These are phyloP conservation scores for Dendrobium nobile DNA, from an alignment of 106 monocot species.

Conservation along the genomic window DNA sequence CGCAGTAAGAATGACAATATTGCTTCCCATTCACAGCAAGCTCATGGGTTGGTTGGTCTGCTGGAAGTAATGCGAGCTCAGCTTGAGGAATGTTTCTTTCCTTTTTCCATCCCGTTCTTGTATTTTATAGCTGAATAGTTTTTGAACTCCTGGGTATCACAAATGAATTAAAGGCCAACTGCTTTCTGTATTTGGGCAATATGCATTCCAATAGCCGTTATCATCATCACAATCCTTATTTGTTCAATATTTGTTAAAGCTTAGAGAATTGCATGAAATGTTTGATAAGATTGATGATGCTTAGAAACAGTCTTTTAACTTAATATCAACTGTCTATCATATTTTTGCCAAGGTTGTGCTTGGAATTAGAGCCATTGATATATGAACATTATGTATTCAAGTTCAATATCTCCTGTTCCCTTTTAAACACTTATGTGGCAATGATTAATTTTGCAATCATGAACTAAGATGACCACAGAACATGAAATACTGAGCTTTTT, in stretches of 20 bases:
- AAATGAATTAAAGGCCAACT: not conserved
- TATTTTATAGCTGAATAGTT: not conserved
- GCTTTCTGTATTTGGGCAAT: not conserved
- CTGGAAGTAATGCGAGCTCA: slow-evolving; percentile 88
- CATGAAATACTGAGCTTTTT: not conserved
- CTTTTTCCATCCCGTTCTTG: slow-evolving; percentile 1
- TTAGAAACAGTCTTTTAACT: not conserved
- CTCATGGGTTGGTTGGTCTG: slow-evolving; percentile 78
- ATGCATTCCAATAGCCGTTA: not conserved
- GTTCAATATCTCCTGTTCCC: not conserved
- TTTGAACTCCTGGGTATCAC: not conserved
- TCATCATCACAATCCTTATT: not conserved
- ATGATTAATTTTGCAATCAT: not conserved
- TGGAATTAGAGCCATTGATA: not conserved
- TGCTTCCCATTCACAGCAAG: slow-evolving; percentile 42
- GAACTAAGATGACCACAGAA: not conserved
- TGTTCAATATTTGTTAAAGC: not conserved
- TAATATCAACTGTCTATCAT: not conserved
- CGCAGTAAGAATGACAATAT: slow-evolving; percentile 74
- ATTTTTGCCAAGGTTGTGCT: not conserved
- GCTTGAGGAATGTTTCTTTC: slow-evolving; percentile 59
- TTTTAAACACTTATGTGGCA: not conserved
- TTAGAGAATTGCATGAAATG: not conserved
- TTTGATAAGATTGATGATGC: not conserved
- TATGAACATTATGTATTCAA: not conserved